Base-by-base conservation (phyloP, 1,284 basidiomycete genomes). In the Naganishia cerealis region DNA sequence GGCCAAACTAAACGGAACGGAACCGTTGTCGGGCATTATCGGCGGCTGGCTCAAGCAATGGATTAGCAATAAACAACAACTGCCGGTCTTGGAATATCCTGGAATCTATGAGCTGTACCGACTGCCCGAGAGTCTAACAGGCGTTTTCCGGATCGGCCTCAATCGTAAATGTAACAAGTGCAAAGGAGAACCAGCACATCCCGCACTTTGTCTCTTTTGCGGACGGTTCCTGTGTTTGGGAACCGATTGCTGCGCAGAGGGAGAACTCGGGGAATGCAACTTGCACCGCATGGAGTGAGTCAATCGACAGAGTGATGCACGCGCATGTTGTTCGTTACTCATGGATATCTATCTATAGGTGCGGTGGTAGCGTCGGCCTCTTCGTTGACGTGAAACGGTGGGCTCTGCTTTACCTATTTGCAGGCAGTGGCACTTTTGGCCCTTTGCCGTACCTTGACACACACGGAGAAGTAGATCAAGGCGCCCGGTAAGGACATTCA, bases 331-430 rank as follows among this genome's bases (percentile, higher is more conserved):
- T 66, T 66, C 40, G 33, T 26, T 55, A 58, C 67, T 66, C 40
- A 67, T 68, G 68, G 62, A 72, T 67, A 38, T 65, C 43, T 69
- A 10, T 52, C 26, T 13, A 57, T 48, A 96, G 94, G 70, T 99
- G 95, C 74, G 92, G 91, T 9, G 94, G 93, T 2, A 87, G 88
- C 0, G 84, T 92, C 42, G 96, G 94, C 8, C 81, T 94, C 67
- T 99, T 90, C 80, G 94, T 96, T 79, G 86, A 95, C 67, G 88
- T 97, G 73, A 94, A 95, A 78, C 87, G 92, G 56, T 97, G 94
- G 80, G 87, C 90, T n/a, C 77, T 98, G 54, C 79, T 99, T n/a
- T 94, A 93, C 77, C 85, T 99, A 5, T 94, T 94, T 75, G 88
- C 89, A 36, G 89, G 88, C 69, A 92, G 90, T 67, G 96, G 95